phyloP scores from a whole-genome alignment of 164 flowering plant genomes.

The Liriodendron chinense region DNA sequence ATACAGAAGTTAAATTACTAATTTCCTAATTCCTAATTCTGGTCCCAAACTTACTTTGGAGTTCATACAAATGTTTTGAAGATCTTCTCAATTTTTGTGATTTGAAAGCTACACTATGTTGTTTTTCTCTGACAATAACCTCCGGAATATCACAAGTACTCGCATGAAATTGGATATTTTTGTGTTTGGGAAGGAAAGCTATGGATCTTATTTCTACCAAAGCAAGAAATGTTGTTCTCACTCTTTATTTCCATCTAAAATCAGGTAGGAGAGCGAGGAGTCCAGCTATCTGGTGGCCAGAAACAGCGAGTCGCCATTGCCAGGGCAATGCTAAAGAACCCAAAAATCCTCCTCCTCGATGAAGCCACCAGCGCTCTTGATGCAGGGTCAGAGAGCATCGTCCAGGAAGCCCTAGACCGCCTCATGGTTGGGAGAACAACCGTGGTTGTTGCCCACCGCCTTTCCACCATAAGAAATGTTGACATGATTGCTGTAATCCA shows the following conservation, averaged over 20 bases:
- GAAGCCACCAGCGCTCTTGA: slow-evolving; percentile 99
- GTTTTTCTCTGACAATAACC: no score
- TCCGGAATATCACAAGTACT: no score
- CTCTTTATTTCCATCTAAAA: neutral
- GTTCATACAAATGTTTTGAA: no score
- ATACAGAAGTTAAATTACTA: no score
- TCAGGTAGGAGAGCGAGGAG: slow-evolving; percentile 97
- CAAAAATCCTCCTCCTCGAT: slow-evolving; percentile 89
- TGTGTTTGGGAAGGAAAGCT: neutral
- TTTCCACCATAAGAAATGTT: slow-evolving; percentile 90
- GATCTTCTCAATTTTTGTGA: no score
- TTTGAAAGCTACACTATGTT: no score
- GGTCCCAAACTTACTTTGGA: no score
- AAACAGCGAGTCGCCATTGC: slow-evolving; percentile 98
- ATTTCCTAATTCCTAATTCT: no score
- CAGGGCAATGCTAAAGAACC: slow-evolving; percentile 94
- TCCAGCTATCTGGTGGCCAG: slow-evolving; percentile 97
- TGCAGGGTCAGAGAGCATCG: slow-evolving; percentile 89
- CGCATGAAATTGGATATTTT: neutral
- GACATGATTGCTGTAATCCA: slow-evolving; percentile 89
- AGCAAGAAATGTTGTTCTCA: no score
- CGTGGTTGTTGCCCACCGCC: slow-evolving; percentile 95
- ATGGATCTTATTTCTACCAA: neutral
- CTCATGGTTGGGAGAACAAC: slow-evolving; percentile 97
- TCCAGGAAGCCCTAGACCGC: slow-evolving; percentile 94